These are phyloP conservation scores for Microsporum audouinii DNA, from an alignment of 2,329 filamentous ascomycete species.

Conservation along the genomic window DNA sequence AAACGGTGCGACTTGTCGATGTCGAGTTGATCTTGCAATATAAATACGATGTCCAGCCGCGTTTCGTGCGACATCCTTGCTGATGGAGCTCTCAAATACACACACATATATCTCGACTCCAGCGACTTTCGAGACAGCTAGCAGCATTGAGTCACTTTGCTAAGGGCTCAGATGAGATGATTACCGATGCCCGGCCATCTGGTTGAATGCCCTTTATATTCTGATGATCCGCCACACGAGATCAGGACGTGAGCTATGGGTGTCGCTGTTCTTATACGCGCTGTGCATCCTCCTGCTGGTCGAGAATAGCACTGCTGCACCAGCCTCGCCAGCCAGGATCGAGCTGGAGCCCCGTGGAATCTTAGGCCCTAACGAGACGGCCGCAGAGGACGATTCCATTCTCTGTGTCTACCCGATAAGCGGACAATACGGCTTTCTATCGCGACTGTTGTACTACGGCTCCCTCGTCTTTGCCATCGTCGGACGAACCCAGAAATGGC, in stretches of 20 bases:
- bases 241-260: background rate
- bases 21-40: background rate
- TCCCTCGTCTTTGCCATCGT: constrained; percentile 21
- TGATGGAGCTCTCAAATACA: background rate
- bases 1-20: background rate
- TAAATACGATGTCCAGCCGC: background rate
- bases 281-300: background rate
- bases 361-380: constrained; percentile 8
- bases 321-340: background rate
- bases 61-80: background rate
- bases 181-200: background rate
- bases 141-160: background rate
- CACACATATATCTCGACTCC: background rate
- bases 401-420: constrained; percentile 18
- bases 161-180: background rate
- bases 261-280: background rate
- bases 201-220: background rate
- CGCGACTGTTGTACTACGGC: constrained; percentile 21
- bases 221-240: background rate
- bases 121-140: background rate
- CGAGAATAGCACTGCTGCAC: background rate
- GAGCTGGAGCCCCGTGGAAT: constrained; percentile 5
- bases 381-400: constrained; percentile 8
- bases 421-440: constrained; percentile 20
- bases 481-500: constrained; percentile 20